Base-by-base conservation (phyloP, 257 asterid genomes). In the Capsicum baccatum region DNA sequence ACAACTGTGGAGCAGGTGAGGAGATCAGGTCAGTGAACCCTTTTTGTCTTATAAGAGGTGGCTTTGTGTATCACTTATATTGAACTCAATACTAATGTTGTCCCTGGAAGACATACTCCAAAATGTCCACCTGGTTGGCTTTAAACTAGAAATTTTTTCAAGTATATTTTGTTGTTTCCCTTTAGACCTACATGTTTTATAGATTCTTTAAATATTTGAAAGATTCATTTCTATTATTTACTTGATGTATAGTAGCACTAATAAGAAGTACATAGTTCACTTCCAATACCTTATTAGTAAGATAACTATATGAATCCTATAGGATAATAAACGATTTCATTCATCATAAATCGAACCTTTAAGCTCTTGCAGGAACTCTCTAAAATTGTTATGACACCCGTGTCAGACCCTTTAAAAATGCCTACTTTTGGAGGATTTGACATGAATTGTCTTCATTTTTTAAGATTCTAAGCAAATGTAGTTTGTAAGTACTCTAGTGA, bases 1-100 rank as follows among this genome's bases (percentile, higher is more conserved):
- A 97, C 98, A 66, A 91, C 97, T 60, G 88, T 94, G 93, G 99
- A 97, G 85, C 99, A 97, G 95, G 64, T 92, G 97, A 86, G 99
- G 87, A 83, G 98, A 97, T 8, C 98, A 95, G 99, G 99, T 97
- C 90, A 88, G 87, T 87, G 70, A 69, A 39, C 79, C 55, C 15
- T 48, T 66, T 26, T 54, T 33, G n/a, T 82, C 42, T 50, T n/a
- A 50, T 9, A 13, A 52, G 62, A 74, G 81, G 81, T 74, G 62
- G 62, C 62, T 33, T 50, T 21, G 19, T 74, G 81, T 62, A 50
- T 21, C 81, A 50, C 81, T 21, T 74, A 74, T 13, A 4, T 52
- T 52, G 62, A 78, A 78, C 33, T 78, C 82, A 78, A 15, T 78
- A 54, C 21, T 54, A 55, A 74, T 14, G 21, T 50, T 54, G 82